phyloP scores from a whole-genome alignment of 805 yeast species.

The Brettanomyces anomalus region DNA sequence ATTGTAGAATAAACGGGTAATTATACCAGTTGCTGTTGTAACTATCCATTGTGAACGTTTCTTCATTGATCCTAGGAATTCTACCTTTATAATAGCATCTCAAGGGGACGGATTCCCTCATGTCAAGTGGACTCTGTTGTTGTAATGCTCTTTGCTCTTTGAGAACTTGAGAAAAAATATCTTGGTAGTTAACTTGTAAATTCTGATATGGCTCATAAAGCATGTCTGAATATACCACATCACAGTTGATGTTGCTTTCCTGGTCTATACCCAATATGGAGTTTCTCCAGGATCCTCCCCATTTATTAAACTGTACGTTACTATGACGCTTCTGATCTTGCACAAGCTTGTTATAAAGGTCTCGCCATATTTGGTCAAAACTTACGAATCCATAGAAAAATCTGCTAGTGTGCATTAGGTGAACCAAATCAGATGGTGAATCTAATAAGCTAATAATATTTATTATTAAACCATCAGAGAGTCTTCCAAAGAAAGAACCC shows the following conservation, averaged over 20 bases:
- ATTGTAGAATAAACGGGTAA: slow-evolving; percentile 44
- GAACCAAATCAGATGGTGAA: slow-evolving; percentile 37
- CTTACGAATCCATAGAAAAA: slow-evolving; percentile 62
- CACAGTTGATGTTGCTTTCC: slow-evolving; percentile 38
- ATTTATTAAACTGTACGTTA: slow-evolving; percentile 21
- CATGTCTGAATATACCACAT: slow-evolving; percentile 60
- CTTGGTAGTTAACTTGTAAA: slow-evolving; percentile 54
- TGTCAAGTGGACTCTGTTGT: slow-evolving; percentile 8
- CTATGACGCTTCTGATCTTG: not conserved
- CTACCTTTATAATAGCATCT: slow-evolving; percentile 19
- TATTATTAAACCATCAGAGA: slow-evolving; percentile 60
- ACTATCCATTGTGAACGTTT: slow-evolving; percentile 29
- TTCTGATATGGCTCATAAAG: slow-evolving; percentile 79
- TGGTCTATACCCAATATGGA: slow-evolving; percentile 34
- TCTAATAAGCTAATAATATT: slow-evolving; percentile 43
- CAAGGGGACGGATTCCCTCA: slow-evolving; percentile 4
- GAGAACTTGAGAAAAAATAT: slow-evolving; percentile 39
- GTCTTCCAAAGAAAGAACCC: slow-evolving; percentile 39
- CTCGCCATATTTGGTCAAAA: slow-evolving; percentile 80
- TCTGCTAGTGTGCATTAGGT: slow-evolving; percentile 52
- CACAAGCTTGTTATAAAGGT: slow-evolving; percentile 32
- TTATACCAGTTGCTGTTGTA: slow-evolving; percentile 38
- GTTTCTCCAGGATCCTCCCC: slow-evolving; percentile 81
- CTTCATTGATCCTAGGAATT: slow-evolving; percentile 46
- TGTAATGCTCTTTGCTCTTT: slow-evolving; percentile 30